Evolutionary conservation across 73 alveolate species (phyloP).

Genomic region (Uronychia binucleata): DNA sequence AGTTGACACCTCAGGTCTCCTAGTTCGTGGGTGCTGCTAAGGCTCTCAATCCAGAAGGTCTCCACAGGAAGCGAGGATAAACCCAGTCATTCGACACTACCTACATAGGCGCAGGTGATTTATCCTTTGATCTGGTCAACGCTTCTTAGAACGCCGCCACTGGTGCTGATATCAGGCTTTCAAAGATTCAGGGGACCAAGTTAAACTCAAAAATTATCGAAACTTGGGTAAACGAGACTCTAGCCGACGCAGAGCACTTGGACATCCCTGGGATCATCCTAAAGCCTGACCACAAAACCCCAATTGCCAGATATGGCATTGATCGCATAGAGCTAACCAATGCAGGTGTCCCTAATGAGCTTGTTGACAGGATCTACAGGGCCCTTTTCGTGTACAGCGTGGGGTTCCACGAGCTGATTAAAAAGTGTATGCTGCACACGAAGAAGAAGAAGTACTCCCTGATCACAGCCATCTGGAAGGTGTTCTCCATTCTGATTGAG

Average conservation of each 20-base stretch:
- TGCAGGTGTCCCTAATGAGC: conserved; percentile 59
- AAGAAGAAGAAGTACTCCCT: conserved; percentile 6
- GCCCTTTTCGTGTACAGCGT: conserved; percentile 68
- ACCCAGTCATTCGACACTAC: not conserved
- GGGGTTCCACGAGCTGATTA: conserved; percentile 61
- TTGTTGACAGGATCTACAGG: conserved; percentile 56
- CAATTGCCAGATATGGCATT: conserved; percentile 50
- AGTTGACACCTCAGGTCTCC: too few species aligned
- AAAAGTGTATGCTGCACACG: not conserved
- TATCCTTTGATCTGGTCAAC: not conserved
- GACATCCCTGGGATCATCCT: conserved; percentile 52
- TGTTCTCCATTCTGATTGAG: conserved; percentile 45
- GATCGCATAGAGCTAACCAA: conserved; percentile 61
- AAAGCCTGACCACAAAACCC: conserved; percentile 51
- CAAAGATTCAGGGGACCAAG: not conserved
- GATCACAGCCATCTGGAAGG: conserved; percentile 51
- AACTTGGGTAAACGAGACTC: conserved; percentile 68
- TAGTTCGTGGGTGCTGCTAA: too few species aligned
- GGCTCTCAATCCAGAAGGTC: not conserved
- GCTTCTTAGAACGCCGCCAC: not conserved
- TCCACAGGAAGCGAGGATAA: not conserved
- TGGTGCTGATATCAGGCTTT: not conserved
- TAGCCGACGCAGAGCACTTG: conserved; percentile 72
- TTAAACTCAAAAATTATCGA: conserved; percentile 70
- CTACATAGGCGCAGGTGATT: not conserved